Conservation (phyloP, 306 rosid genomes). For the Vicia sativa region DNA sequence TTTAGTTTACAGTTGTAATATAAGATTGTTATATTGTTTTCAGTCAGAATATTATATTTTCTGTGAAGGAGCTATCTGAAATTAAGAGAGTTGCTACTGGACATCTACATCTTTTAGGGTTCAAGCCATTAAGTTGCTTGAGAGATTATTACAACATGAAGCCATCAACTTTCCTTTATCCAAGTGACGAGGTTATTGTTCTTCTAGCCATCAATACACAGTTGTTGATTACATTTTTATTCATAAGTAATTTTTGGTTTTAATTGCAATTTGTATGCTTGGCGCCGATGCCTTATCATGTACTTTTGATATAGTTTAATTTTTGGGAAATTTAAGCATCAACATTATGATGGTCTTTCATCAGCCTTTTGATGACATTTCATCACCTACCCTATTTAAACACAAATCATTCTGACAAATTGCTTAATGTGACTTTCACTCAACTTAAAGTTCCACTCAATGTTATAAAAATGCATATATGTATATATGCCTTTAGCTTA, state of each 20-base stretch:
- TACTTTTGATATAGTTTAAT: constrained; percentile 30
- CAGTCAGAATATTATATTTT: constrained; percentile 74
- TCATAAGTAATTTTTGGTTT: constrained; percentile 29
- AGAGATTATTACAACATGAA: constrained; percentile 89
- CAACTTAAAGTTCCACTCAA: not conserved
- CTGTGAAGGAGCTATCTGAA: constrained; percentile 74
- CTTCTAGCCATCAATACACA: constrained; percentile 33
- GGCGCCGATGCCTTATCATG: constrained; percentile 20
- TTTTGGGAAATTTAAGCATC: constrained; percentile 31
- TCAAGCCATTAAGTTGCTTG: constrained; percentile 89
- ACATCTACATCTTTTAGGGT: constrained; percentile 80
- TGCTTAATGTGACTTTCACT: constrained; percentile 16
- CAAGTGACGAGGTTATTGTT: constrained; percentile 74
- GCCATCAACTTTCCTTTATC: constrained; percentile 88
- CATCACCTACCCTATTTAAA: not conserved
- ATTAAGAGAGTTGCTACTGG: constrained; percentile 71
- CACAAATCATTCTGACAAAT: constrained; percentile 6
- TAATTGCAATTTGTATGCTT: constrained; percentile 19
- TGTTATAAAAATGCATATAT: constrained; percentile 17
- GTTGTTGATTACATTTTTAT: constrained; percentile 30
- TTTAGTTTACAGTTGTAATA: constrained; percentile 22
- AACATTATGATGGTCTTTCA: constrained; percentile 7
- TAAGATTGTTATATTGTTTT: constrained; percentile 40
- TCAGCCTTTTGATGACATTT: constrained; percentile 16
- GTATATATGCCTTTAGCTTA: constrained; percentile 1